Conservation (phyloP, 2,329 filamentous ascomycete species). For the Drechslera avenae region DNA sequence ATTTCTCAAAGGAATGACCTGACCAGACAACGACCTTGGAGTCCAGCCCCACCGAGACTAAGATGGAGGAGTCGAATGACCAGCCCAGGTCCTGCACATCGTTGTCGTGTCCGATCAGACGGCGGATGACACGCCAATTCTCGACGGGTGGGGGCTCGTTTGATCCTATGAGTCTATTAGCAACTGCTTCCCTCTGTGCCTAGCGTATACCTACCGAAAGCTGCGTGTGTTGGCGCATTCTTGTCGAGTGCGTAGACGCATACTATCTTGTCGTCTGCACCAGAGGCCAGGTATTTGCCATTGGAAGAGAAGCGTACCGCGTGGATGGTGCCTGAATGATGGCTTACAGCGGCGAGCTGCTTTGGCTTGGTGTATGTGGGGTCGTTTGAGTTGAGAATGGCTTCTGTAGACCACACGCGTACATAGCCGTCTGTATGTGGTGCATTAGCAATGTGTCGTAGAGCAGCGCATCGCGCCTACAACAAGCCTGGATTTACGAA, state of each 20-base stretch:
- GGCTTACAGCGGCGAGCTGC: conserved; percentile 97
- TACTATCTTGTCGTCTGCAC: conserved; percentile 98
- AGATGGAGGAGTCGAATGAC: conserved; percentile 92
- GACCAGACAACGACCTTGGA: conserved; percentile 99
- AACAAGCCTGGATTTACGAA: conserved; percentile 52
- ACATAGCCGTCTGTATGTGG: conserved; percentile 79
- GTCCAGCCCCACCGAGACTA: conserved; percentile 94
- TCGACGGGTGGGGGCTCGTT: conserved; percentile 92
- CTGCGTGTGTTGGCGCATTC: conserved; percentile 74
- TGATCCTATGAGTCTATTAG: conserved; percentile 59
- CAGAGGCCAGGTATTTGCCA: conserved; percentile 91
- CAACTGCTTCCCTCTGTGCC: conserved; percentile 10
- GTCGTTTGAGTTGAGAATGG: conserved; percentile 81
- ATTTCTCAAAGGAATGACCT: conserved; percentile 94
- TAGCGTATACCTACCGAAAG: conserved; percentile 68
- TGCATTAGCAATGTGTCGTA: conserved; percentile 22
- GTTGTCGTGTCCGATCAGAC: conserved; percentile 95
- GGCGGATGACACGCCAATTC: conserved; percentile 95
- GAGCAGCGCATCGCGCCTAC: conserved; percentile 26
- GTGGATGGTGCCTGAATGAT: conserved; percentile 96
- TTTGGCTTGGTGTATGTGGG: conserved; percentile 75
- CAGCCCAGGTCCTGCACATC: conserved; percentile 98
- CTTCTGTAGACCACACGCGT: conserved; percentile 95
- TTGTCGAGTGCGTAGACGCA: conserved; percentile 93
- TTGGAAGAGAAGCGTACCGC: conserved; percentile 96